These are phyloP conservation scores for Maudiozyma saulgeensis DNA, from an alignment of 805 yeast genomes.

Conservation along the genomic window DNA sequence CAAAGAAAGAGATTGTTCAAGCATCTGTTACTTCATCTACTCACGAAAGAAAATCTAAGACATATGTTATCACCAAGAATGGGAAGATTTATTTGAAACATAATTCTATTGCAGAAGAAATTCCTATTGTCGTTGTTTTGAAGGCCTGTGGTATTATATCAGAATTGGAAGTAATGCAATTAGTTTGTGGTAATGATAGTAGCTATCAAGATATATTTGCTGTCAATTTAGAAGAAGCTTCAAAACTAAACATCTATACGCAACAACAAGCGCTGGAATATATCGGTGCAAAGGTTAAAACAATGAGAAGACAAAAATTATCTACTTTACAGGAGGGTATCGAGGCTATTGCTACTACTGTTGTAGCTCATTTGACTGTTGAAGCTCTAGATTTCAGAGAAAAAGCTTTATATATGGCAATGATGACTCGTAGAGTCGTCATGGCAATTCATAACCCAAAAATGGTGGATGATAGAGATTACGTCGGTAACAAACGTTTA, in stretches of 20 bases:
- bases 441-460: conserved; percentile 92
- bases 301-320: conserved; percentile 83
- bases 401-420: conserved; percentile 87
- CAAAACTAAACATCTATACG: conserved; percentile 73
- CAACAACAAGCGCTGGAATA: conserved; percentile 91
- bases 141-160: conserved; percentile 93
- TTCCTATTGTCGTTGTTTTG: conserved; percentile 84
- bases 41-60: conserved; percentile 95
- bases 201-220: conserved; percentile 87
- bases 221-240: conserved; percentile 88
- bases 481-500: conserved; percentile 94
- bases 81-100: conserved; percentile 85
- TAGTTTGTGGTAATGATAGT: conserved; percentile 86
- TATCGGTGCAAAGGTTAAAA: conserved; percentile 84
- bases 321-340: conserved; percentile 85
- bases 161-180: conserved; percentile 85
- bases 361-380: conserved; percentile 89
- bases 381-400: conserved; percentile 79
- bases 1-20: conserved; percentile 85
- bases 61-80: conserved; percentile 88
- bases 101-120: conserved; percentile 89
- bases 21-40: conserved; percentile 97
- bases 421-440: conserved; percentile 92
- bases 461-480: conserved; percentile 97
- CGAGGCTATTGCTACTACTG: conserved; percentile 91